Conservation (phyloP, 2,329 filamentous ascomycete species). For the Didymella arachidicola region DNA sequence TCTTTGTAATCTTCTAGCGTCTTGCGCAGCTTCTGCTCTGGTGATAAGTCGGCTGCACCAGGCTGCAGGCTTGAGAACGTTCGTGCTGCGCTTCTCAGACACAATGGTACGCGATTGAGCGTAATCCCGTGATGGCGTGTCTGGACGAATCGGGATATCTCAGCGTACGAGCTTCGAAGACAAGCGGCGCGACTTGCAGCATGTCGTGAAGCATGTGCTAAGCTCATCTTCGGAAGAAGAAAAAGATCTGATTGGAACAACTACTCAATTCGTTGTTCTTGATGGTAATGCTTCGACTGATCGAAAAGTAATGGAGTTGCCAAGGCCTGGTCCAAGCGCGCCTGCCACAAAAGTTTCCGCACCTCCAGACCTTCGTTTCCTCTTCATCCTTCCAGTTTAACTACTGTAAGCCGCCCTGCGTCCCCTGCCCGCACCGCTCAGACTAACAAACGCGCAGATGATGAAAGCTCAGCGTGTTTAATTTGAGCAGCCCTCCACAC, state of each 20-base stretch:
- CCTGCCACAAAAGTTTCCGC: conserved; percentile 48
- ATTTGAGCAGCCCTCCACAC: conserved; percentile 80
- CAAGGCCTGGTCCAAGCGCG: conserved; percentile 32
- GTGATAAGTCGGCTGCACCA: conserved; percentile 7
- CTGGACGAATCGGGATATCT: conserved; percentile 45
- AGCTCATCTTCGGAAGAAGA: conserved; percentile 29
- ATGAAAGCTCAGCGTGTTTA: conserved; percentile 99
- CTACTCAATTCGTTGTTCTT: conserved; percentile 1
- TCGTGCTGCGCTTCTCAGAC: conserved; percentile 22
- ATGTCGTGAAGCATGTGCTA: conserved; percentile 29
- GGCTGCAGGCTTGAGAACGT: conserved; percentile 23
- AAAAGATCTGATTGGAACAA: not conserved
- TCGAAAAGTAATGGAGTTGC: conserved; percentile 15
- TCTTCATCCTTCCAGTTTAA: conserved; percentile 99
- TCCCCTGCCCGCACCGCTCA: conserved; percentile 11
- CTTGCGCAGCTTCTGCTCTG: conserved; percentile 31
- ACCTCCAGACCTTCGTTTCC: conserved; percentile 39
- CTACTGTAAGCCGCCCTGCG: conserved; percentile 73
- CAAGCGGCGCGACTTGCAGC: conserved; percentile 23
- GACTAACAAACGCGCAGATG: conserved; percentile 69
- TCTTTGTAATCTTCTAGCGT: conserved; percentile 44
- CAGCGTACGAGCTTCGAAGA: conserved; percentile 43
- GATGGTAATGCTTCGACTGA: conserved; percentile 12
- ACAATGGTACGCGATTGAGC: conserved; percentile 19
- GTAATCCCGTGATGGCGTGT: conserved; percentile 43